Percentiles rank a stretch among this genome's conserved stretches.
Evolutionary conservation across 2,329 filamentous ascomycete genomes (phyloP).

Genomic region (Phoma sp.): DNA sequence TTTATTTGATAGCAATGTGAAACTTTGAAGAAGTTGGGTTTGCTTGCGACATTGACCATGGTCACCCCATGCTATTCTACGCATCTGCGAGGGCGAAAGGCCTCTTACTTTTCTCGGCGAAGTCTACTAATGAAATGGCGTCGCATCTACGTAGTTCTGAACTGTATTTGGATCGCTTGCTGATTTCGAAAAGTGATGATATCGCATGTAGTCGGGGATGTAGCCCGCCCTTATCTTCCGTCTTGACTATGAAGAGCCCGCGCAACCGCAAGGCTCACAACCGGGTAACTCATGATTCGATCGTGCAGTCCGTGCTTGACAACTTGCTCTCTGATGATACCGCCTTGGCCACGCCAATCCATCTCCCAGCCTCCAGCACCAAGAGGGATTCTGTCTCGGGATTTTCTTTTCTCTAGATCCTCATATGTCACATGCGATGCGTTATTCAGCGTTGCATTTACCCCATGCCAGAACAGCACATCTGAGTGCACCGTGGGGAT

Average conservation of each 20-base stretch:
- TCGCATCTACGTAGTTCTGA: too few species aligned
- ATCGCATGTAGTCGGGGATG: too few species aligned
- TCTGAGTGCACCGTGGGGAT: slow-evolving; percentile 60
- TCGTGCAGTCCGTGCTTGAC: slow-evolving; percentile 64
- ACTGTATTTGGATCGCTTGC: too few species aligned
- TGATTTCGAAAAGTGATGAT: too few species aligned
- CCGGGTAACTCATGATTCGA: slow-evolving; percentile 63
- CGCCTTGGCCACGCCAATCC: slow-evolving; percentile 55
- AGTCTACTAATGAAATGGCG: too few species aligned
- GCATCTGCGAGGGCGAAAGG: too few species aligned
- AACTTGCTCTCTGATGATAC: slow-evolving; percentile 61
- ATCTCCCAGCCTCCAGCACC: slow-evolving; percentile 59
- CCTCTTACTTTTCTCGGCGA: too few species aligned
- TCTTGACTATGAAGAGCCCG: slow-evolving; percentile 50
- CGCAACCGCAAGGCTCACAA: slow-evolving; percentile 59
- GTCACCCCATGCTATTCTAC: too few species aligned
- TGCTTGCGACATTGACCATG: too few species aligned
- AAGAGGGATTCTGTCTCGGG: slow-evolving; percentile 45
- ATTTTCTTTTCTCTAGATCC: slow-evolving; percentile 56
- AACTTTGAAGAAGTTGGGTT: too few species aligned
- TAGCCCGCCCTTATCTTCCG: background rate
- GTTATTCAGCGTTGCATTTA: slow-evolving; percentile 53
- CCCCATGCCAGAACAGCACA: slow-evolving; percentile 61
- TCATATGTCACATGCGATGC: slow-evolving; percentile 49
- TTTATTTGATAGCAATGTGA: too few species aligned